phyloP scores from a whole-genome alignment of 179 eudicot genomes.

The Spinacia oleracea region DNA sequence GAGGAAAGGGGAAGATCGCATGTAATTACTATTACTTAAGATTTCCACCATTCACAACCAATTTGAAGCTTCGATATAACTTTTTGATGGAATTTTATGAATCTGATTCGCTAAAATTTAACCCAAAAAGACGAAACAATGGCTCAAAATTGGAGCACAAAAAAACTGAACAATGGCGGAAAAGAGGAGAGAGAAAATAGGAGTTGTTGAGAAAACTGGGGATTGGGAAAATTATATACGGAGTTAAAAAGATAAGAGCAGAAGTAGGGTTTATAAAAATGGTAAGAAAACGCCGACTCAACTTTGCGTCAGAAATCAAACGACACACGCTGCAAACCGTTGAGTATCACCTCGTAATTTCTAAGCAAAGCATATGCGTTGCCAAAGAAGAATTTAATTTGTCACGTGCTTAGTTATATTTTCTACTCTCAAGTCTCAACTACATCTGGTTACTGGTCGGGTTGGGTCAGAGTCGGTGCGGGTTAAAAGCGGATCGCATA shows the following conservation, averaged over 20 bases:
- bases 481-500: too few relatives aligned
- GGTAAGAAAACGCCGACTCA: not conserved
- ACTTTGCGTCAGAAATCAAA: too few relatives aligned
- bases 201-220: not conserved
- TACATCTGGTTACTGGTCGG: too few relatives aligned
- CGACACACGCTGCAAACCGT: not conserved
- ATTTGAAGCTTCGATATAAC: not conserved
- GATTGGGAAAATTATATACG: not conserved
- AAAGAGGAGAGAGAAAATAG: not conserved
- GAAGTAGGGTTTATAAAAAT: not conserved
- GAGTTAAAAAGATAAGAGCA: not conserved
- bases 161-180: too few relatives aligned
- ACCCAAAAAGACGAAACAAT: not conserved
- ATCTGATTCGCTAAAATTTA: not conserved
- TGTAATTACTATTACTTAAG: constrained; percentile 35
- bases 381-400: not conserved
- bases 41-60: constrained; percentile 84
- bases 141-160: too few relatives aligned
- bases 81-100: not conserved
- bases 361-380: not conserved
- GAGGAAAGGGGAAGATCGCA: constrained; percentile 47
- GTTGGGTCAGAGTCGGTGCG: too few relatives aligned
- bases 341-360: not conserved
- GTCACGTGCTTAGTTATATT: too few relatives aligned
- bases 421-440: too few relatives aligned